These are phyloP conservation scores for Salvia rosmarinus DNA, from an alignment of 257 asterid genomes.

Conservation along the genomic window DNA sequence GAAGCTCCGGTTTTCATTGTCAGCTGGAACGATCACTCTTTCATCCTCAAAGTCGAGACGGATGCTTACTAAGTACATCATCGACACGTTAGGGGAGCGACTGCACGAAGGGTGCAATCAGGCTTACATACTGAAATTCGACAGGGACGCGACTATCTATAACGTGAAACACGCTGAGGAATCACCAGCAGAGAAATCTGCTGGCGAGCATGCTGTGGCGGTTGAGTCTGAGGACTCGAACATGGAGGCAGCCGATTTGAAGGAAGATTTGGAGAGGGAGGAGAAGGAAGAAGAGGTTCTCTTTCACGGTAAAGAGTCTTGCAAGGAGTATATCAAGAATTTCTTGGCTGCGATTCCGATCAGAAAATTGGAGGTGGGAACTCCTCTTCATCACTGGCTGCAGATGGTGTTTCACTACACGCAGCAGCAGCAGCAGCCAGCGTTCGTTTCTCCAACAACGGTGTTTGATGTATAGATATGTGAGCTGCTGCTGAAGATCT, in stretches of 20 bases:
- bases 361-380: slow-evolving; percentile 75
- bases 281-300: slow-evolving; percentile 53
- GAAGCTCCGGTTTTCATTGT: slow-evolving; percentile 69
- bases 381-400: slow-evolving; percentile 81
- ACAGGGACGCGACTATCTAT: slow-evolving; percentile 53
- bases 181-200: slow-evolving; percentile 49
- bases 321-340: slow-evolving; percentile 84
- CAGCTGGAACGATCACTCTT: slow-evolving; percentile 97
- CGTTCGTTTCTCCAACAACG: not conserved
- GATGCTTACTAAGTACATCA: slow-evolving; percentile 84
- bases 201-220: slow-evolving; percentile 36
- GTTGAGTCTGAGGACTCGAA: slow-evolving; percentile 32
- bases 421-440: slow-evolving; percentile 33
- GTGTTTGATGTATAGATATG: not conserved
- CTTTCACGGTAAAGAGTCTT: slow-evolving; percentile 75
- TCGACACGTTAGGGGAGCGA: slow-evolving; percentile 91
- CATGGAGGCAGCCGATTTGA: slow-evolving; percentile 29
- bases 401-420: slow-evolving; percentile 94
- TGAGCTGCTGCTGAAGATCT: slow-evolving; percentile 1
- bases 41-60: slow-evolving; percentile 69
- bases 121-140: slow-evolving; percentile 88
- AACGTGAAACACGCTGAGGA: slow-evolving; percentile 45
- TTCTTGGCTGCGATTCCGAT: slow-evolving; percentile 94
- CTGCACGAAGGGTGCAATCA: slow-evolving; percentile 85
- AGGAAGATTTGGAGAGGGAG: slow-evolving; percentile 43